phyloP scores from a whole-genome alignment of 1,139 yeast genomes.

The Pichiaceae sp. region DNA sequence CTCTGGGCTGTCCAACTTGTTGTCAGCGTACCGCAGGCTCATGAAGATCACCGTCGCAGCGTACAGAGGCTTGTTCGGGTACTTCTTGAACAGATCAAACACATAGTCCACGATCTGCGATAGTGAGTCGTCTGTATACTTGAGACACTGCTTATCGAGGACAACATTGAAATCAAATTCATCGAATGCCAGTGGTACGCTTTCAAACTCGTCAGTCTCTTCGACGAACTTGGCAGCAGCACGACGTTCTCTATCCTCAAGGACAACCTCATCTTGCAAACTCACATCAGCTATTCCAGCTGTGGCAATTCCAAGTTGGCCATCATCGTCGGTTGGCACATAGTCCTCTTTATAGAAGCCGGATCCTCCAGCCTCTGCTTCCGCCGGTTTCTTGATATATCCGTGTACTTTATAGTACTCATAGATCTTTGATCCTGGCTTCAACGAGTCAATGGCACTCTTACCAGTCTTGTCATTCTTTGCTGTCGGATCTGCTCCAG shows the following conservation, averaged over 20 bases:
- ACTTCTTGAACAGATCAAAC: slow-evolving; percentile 35
- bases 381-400: slow-evolving; percentile 10
- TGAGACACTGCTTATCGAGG: slow-evolving; percentile 40
- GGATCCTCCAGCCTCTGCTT: slow-evolving; percentile 1
- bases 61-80: slow-evolving; percentile 46
- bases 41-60: slow-evolving; percentile 68
- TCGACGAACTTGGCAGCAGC: slow-evolving; percentile 18
- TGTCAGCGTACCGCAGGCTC: slow-evolving; percentile 55
- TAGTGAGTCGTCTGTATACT: slow-evolving; percentile 61
- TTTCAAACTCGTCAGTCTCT: slow-evolving; percentile 16
- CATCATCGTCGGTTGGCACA: neutral
- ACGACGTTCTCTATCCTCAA: slow-evolving; percentile 14
- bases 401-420: slow-evolving; percentile 32
- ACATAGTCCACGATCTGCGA: slow-evolving; percentile 51
- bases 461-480: slow-evolving; percentile 23
- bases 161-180: slow-evolving; percentile 42
- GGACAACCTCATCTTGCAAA: neutral
- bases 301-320: neutral
- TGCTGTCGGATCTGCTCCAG: slow-evolving; percentile 30
- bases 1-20: slow-evolving; percentile 42
- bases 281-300: slow-evolving; percentile 4
- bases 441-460: slow-evolving; percentile 30
- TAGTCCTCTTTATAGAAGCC: slow-evolving; percentile 19
- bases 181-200: slow-evolving; percentile 12
- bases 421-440: slow-evolving; percentile 28